Evolutionary conservation across 495 filamentous ascomycete species (phyloP), one percentile per base, ranked within the genome.

Genomic region (Mycothermus thermophilus): DNA sequence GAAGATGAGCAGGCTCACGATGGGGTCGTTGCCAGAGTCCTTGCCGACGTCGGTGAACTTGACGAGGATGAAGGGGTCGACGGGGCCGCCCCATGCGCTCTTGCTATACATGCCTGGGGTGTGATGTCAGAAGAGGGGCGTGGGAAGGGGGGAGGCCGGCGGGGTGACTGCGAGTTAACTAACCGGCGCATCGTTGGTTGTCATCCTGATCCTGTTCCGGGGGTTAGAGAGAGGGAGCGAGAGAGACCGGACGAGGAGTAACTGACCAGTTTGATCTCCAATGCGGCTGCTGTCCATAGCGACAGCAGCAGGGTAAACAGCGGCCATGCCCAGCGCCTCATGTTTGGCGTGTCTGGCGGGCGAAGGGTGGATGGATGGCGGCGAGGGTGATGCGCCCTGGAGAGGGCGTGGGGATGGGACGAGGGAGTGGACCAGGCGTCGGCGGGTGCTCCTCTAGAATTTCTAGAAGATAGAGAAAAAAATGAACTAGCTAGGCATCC

Each of bases 91-190:
- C 90, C 90, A 99, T 13, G 79, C 61, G 46, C 76, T 83, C 50
- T 70, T 77, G 56, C 78, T 87, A 61, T 96, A 99, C 90, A 99
- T 96, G 59, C 90, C 90, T 57, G n/a, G n/a, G n/a, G 34, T 4
- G n/a, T 7, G 30, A 24, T 14, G 30, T 47, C 25, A 47, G 40
- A 34, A 8, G 17, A 25, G 32, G 30, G 16, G 27, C 29, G 20
- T 18, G 34, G 12, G 11, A 20, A 39, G 9, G 37, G 12, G 9
- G 1, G 7, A 11, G 29, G n/a, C n/a, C n/a, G n/a, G n/a, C n/a
- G n/a, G n/a, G n/a, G n/a, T n/a, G n/a, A n/a, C n/a, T n/a, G n/a
- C n/a, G n/a, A n/a, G n/a, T n/a, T n/a, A n/a, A 32, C 57, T 33
- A 51, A 64, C 60, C 62, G 52, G 83, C 78, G 62, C 90, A 99